These are phyloP conservation scores for Ophiostoma ulmi DNA, from an alignment of 2,329 filamentous ascomycete species.

Conservation along the genomic window DNA sequence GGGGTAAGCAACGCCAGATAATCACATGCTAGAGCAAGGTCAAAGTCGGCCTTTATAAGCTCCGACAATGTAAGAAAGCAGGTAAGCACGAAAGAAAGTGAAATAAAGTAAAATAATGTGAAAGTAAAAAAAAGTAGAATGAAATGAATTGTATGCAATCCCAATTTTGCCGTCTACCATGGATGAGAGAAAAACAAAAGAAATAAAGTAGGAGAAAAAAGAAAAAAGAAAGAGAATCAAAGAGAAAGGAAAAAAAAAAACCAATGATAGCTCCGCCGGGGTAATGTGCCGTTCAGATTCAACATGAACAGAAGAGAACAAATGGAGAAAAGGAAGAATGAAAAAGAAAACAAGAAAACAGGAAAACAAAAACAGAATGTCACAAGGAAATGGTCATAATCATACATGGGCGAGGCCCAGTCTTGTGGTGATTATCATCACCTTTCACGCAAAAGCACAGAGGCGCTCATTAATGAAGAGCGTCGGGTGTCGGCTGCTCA, in stretches of 20 bases:
- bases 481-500: conserved; percentile 52
- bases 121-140: background rate
- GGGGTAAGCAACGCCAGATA: background rate
- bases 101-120: background rate
- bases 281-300: conserved; percentile 10
- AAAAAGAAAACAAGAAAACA: background rate
- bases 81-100: background rate
- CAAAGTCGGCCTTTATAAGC: too few species aligned
- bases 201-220: background rate
- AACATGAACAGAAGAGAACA: background rate
- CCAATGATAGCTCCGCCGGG: conserved; percentile 5
- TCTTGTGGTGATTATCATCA: too few species aligned
- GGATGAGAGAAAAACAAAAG: background rate
- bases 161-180: conserved; percentile 15
- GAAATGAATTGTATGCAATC: conserved; percentile 3
- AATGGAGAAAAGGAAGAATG: background rate
- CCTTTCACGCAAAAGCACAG: too few species aligned
- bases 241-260: background rate
- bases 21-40: background rate
- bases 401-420: background rate
- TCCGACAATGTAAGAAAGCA: background rate
- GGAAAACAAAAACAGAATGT: background rate
- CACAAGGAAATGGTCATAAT: background rate
- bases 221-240: background rate
- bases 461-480: background rate